Conservation (phyloP, 495 filamentous ascomycete species). For the Lineolata rhizophorae region DNA sequence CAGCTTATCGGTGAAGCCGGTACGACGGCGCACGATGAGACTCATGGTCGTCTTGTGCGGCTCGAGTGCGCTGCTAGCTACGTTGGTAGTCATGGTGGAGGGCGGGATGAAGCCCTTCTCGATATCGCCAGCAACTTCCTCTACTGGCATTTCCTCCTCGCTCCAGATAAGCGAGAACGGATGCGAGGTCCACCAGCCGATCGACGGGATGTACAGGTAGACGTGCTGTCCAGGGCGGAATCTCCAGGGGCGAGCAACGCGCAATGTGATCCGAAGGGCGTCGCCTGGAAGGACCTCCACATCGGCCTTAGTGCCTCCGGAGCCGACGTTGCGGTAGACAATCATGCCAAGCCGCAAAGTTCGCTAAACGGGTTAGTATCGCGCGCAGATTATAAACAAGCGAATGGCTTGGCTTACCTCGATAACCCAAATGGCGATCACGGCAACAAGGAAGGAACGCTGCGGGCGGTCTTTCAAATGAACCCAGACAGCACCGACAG, state of each 20-base stretch:
- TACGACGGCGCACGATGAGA: constrained; percentile 64
- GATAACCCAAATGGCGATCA: constrained; percentile 53
- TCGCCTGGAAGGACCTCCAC: constrained; percentile 67
- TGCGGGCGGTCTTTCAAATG: constrained; percentile 45
- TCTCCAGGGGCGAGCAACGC: constrained; percentile 50
- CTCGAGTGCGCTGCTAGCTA: constrained; percentile 16
- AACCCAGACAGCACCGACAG: constrained; percentile 43
- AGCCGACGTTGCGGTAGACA: constrained; percentile 44
- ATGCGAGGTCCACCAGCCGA: constrained; percentile 69
- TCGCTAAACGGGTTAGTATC: constrained; percentile 18
- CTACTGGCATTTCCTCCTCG: constrained; percentile 14
- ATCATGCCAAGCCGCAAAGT: constrained; percentile 43
- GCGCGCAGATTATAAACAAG: not conserved
- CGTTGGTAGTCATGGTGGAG: constrained; percentile 1
- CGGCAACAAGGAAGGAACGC: constrained; percentile 39
- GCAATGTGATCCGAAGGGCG: constrained; percentile 59
- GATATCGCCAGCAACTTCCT: not conserved
- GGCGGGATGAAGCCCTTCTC: constrained; percentile 10
- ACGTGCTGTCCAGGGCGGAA: constrained; percentile 71
- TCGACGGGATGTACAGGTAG: constrained; percentile 59
- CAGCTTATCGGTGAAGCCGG: constrained; percentile 69
- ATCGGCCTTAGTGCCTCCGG: constrained; percentile 42
- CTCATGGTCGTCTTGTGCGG: constrained; percentile 32
- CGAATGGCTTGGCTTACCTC: constrained; percentile 24
- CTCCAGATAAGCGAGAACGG: constrained; percentile 90